phyloP scores from a whole-genome alignment of 2,329 filamentous ascomycete genomes.

The Lasiodiplodia theobromae region DNA sequence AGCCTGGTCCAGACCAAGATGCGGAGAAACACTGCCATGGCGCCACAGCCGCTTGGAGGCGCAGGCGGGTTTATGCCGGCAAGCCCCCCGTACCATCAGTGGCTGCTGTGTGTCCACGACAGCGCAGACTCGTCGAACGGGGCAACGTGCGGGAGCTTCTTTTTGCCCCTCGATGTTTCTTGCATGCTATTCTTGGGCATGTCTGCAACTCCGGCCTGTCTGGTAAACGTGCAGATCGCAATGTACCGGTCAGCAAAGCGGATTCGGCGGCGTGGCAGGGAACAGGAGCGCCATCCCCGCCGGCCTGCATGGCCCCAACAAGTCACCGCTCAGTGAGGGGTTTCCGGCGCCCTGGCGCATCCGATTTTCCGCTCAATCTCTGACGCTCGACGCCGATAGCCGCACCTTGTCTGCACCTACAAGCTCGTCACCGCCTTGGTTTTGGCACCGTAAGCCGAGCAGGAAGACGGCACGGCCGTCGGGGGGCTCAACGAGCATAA shows the following conservation, averaged over 20 bases:
- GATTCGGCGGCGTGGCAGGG: not conserved
- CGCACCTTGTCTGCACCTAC: slow-evolving; percentile 20
- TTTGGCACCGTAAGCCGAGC: not conserved
- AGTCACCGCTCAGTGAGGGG: not conserved
- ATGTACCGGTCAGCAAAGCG: slow-evolving; percentile 14
- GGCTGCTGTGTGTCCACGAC: not conserved
- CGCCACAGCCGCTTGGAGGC: slow-evolving; percentile 13
- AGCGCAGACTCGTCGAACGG: not conserved
- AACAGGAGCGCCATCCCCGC: slow-evolving; percentile 11
- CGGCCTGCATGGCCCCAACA: slow-evolving; percentile 7
- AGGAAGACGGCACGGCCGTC: not conserved
- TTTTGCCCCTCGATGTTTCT: not conserved
- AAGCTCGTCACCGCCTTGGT: slow-evolving; percentile 1
- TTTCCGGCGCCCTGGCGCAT: slow-evolving; percentile 11
- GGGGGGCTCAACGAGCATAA: not conserved
- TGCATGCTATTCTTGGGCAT: slow-evolving; percentile 1
- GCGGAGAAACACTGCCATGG: not conserved
- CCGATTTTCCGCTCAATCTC: slow-evolving; percentile 15
- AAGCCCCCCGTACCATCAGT: not conserved
- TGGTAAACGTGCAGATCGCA: slow-evolving; percentile 9
- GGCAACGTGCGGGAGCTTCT: not conserved
- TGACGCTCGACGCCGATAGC: not conserved
- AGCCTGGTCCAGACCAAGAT: not conserved
- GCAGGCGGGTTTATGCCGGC: not conserved
- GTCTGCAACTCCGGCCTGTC: not conserved